A percentile compares a stretch with the other conserved stretches of the same genome.
Conservation (phyloP, 805 yeast genomes). For the Candida ficus region DNA sequence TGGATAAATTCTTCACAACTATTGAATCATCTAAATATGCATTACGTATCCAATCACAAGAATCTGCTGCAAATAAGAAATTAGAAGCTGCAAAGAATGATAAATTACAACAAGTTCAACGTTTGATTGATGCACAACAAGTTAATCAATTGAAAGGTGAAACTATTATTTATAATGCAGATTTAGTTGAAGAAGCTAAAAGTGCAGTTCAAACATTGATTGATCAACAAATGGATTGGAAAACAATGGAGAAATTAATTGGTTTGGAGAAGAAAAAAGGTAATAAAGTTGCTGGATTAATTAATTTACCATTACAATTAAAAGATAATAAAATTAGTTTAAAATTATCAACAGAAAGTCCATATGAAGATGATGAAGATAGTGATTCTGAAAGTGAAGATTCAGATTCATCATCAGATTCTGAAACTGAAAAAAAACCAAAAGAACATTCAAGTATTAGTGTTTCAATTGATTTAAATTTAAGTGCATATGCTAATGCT, state of each 20-base stretch:
- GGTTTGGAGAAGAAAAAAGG: conserved; percentile 63
- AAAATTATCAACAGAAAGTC: conserved; percentile 42
- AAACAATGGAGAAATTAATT: conserved; percentile 72
- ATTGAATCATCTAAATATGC: conserved; percentile 78
- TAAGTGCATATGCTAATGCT: conserved; percentile 88
- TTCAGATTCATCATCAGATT: conserved; percentile 12
- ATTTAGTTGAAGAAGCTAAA: conserved; percentile 66
- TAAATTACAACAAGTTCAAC: conserved; percentile 62
- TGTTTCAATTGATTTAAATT: conserved; percentile 60
- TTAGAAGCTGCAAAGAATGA: conserved; percentile 72
- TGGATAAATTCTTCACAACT: conserved; percentile 81
- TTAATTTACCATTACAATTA: conserved; percentile 65
- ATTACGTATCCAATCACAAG: conserved; percentile 68
- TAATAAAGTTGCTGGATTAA: conserved; percentile 55
- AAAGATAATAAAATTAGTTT: conserved; percentile 62
- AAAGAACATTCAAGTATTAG: conserved; percentile 28
- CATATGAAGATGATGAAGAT: conserved; percentile 29
- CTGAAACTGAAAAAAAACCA: conserved; percentile 8
- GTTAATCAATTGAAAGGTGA: conserved; percentile 66
- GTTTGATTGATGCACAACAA: conserved; percentile 57
- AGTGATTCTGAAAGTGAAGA: conserved; percentile 22
- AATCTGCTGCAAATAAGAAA: conserved; percentile 68
- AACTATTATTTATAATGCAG: conserved; percentile 63
- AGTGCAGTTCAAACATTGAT: conserved; percentile 59
- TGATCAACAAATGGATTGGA: conserved; percentile 92